Conservation (phyloP, 163 green algal species). For the Chlamydomonas reinhardtii region DNA sequence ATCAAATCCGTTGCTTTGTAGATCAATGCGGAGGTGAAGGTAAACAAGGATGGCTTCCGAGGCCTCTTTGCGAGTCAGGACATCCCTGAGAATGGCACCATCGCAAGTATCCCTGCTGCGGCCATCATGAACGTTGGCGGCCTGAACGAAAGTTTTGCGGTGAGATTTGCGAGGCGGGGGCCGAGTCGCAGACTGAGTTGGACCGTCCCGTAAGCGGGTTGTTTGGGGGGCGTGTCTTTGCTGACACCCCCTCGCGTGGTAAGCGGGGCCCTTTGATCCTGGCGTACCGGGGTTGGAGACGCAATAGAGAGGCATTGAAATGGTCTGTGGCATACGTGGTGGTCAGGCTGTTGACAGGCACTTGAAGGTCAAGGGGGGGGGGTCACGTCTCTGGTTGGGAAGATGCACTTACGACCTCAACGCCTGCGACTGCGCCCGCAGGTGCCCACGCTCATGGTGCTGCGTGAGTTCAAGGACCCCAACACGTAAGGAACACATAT, state of each 20-base stretch:
- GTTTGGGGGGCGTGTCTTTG: too few relatives aligned
- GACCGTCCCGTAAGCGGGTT: neutral
- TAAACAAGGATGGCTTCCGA: conserved; percentile 10
- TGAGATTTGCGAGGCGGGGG: neutral
- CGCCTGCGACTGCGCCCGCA: neutral
- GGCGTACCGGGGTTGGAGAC: too few relatives aligned
- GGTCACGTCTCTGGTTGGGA: too few relatives aligned
- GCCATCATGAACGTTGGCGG: conserved; percentile 16
- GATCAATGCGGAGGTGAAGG: neutral
- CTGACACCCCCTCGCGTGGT: too few relatives aligned
- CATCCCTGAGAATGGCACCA: neutral
- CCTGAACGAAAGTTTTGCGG: conserved; percentile 28
- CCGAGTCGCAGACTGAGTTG: neutral
- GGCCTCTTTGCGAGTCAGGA: conserved; percentile 20
- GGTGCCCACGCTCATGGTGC: conserved; percentile 22
- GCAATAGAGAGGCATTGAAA: too few relatives aligned
- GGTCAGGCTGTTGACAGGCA: too few relatives aligned
- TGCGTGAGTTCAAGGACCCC: conserved; percentile 21
- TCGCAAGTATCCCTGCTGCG: conserved; percentile 13
- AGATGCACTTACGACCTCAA: too few relatives aligned
- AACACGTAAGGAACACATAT: conserved; percentile 9
- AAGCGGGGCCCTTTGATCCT: too few relatives aligned
- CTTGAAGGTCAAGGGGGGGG: too few relatives aligned
- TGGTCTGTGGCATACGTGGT: too few relatives aligned
- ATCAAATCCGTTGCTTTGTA: too few relatives aligned